These are phyloP conservation scores for Novymonas esmeraldas DNA, from an alignment of 208 protist genomes.

Conservation along the genomic window DNA sequence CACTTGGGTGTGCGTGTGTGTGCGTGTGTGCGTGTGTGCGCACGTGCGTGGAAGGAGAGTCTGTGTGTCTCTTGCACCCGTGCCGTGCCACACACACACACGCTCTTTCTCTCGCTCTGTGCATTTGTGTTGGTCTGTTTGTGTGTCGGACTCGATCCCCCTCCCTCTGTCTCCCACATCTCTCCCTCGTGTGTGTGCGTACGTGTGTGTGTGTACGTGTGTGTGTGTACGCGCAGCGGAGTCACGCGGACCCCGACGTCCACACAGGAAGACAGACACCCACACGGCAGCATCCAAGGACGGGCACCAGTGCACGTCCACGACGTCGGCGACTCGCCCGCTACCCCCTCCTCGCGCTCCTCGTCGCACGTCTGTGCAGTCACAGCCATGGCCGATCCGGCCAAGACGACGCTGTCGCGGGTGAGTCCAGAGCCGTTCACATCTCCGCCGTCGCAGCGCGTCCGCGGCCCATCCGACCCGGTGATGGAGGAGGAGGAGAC, in stretches of 20 bases:
- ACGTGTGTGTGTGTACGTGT: not conserved
- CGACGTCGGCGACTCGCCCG: too few species aligned
- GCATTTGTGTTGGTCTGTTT: not conserved
- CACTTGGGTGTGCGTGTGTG: not conserved
- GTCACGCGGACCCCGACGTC: too few species aligned
- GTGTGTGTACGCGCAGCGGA: not conserved
- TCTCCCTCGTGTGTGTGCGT: not conserved
- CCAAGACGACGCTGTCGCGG: not conserved
- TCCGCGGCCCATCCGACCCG: too few species aligned
- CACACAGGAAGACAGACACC: too few species aligned
- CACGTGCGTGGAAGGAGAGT: too few species aligned
- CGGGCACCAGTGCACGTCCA: too few species aligned
- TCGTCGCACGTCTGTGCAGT: not conserved
- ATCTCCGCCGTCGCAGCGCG: not conserved
- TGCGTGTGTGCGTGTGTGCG: too few species aligned
- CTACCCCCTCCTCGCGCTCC: not conserved
- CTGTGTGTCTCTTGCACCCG: too few species aligned
- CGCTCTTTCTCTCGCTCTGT: not conserved
- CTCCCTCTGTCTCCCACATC: too few species aligned
- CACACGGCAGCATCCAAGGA: too few species aligned
- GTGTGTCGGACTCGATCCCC: not conserved
- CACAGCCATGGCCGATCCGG: not conserved
- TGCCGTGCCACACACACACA: too few species aligned
- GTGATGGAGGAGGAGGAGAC: conserved; percentile 2
- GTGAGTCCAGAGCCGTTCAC: not conserved